Base-by-base conservation (phyloP, 345 rosid species). In the Bruguiera gymnorhiza region DNA sequence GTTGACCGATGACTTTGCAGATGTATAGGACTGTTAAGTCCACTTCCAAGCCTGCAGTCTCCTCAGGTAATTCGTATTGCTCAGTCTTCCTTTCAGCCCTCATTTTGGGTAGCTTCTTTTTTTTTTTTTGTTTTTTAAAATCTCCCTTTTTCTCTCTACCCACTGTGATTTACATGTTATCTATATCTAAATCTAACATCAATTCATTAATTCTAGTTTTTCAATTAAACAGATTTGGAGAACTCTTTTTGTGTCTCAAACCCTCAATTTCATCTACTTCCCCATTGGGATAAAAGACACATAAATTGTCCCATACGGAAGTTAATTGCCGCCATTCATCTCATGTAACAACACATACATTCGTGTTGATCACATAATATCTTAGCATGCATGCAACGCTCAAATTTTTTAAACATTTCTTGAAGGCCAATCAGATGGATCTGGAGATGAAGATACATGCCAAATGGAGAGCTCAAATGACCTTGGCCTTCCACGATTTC, bases 11-110 rank as follows among this genome's bases (percentile, higher is more conserved):
- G 62, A 26, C 57, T 62, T 72, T 79, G 79, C 84, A 90, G 97
- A 90, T 90, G 97, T 90, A 90, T 82, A 84, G 97, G 78, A 90
- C 97, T 75, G 94, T 90, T 60, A 90, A 88, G 85, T 86, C 93
- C 68, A 90, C 97, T 73, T 90, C 84, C 80, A 90, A 84, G 77
- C 83, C 96, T 65, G 90, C 88, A 62, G 89, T 85, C 82, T 90
- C 91, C 68, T 88, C 97, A 69, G 97, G 97, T 90, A 86, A 77
- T 75, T 70, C 76, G 64, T 62, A 69, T 75, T 75, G 72, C 71
- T 63, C 39, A 24, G 59, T 37, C 71, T 67, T 62, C 69, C 1
- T 11, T 39, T 11, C 48, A 43, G 50, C 4, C 50, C 4, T 43
- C 50, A 43, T 34, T 43, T 43, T 20, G 20, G 2, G 16, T 4